Conservation (phyloP, 768 basidiomycete genomes). For the Leccinum sublutescens region DNA sequence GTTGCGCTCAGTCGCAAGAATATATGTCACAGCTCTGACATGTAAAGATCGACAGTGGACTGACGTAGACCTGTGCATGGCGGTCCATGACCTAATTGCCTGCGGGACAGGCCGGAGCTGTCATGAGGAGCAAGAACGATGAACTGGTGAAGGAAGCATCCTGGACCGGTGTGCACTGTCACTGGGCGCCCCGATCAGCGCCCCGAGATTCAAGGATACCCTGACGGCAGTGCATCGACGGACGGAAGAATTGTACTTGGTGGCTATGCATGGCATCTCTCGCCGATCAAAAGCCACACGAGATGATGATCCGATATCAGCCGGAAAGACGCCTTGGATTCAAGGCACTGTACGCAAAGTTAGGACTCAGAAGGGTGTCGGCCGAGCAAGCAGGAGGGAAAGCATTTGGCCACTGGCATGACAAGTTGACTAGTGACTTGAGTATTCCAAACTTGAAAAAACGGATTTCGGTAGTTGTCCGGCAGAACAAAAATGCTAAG, state of each 20-base stretch:
- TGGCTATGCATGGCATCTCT: neutral
- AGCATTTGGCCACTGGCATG: neutral
- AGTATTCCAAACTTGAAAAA: neutral
- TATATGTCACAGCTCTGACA: neutral
- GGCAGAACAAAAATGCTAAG: neutral
- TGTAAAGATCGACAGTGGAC: neutral
- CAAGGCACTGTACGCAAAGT: neutral
- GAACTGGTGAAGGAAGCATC: neutral
- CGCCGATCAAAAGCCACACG: neutral
- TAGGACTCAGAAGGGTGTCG: neutral
- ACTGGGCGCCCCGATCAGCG: neutral
- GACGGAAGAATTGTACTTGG: neutral
- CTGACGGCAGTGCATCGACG: neutral
- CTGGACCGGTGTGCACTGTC: neutral
- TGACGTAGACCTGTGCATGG: neutral
- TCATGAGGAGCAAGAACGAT: neutral
- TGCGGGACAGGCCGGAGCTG: neutral
- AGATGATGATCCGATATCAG: neutral
- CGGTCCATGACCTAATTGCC: neutral
- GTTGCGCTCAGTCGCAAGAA: neutral
- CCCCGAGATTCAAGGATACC: neutral
- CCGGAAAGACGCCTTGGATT: neutral
- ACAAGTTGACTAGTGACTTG: neutral
- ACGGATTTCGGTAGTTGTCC: neutral
- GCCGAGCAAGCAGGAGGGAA: neutral